Conservation (phyloP, 768 basidiomycete genomes). For the Mycena crocata region DNA sequence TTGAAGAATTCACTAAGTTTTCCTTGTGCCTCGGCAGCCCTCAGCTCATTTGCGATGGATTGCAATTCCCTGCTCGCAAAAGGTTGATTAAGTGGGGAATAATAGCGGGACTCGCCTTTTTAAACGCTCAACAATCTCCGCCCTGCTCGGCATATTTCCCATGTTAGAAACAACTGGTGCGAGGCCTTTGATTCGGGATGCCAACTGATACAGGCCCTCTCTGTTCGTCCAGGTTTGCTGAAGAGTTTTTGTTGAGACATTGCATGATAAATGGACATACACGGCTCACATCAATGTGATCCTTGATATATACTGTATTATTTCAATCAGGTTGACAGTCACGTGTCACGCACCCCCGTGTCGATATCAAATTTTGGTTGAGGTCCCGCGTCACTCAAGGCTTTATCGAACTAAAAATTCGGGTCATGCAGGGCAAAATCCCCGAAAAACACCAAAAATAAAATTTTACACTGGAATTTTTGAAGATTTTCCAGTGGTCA, state of each 20-base stretch:
- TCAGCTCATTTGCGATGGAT: slow-evolving; percentile 1
- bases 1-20: slow-evolving; percentile 8
- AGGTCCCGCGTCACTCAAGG: too few relatives aligned
- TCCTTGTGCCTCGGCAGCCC: not conserved
- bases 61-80: slow-evolving; percentile 7
- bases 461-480: too few relatives aligned
- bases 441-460: too few relatives aligned
- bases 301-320: slow-evolving; percentile 1
- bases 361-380: too few relatives aligned
- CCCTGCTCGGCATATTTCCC: not conserved
- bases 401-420: too few relatives aligned
- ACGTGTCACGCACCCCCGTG: too few relatives aligned
- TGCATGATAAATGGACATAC: not conserved
- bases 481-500: too few relatives aligned
- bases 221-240: slow-evolving; percentile 12
- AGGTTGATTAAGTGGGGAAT: not conserved
- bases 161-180: slow-evolving; percentile 10
- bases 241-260: not conserved
- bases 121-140: not conserved
- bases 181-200: slow-evolving; percentile 15
- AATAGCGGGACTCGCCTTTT: not conserved
- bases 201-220: slow-evolving; percentile 5
- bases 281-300: slow-evolving; percentile 11
- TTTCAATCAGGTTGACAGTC: too few relatives aligned
- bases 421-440: too few relatives aligned